phyloP scores from a whole-genome alignment of 2,329 filamentous ascomycete species.

The Metarhizium anisopliae region DNA sequence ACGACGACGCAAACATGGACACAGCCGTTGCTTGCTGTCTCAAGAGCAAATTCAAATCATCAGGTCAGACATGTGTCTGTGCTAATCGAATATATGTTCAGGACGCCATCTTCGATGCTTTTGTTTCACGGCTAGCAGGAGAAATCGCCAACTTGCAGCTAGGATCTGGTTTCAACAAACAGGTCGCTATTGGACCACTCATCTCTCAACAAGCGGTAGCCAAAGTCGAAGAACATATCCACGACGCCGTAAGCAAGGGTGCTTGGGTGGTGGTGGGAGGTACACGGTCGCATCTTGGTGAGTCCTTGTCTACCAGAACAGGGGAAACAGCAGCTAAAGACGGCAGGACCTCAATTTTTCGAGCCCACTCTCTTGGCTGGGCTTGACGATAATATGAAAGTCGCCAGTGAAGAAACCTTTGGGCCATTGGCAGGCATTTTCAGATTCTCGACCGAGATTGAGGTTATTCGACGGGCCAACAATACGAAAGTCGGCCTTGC shows the following conservation, averaged over 20 bases:
- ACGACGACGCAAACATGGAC: conserved; percentile 88
- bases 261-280: conserved; percentile 68
- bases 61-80: conserved; percentile 91
- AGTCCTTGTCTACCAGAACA: conserved; percentile 58
- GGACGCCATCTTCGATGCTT: conserved; percentile 66
- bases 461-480: conserved; percentile 41
- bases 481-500: conserved; percentile 42
- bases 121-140: conserved; percentile 57
- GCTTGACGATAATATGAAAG: conserved; percentile 75
- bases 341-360: conserved; percentile 60
- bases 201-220: conserved; percentile 75
- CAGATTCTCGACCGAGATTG: conserved; percentile 77
- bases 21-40: conserved; percentile 74
- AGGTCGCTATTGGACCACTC: conserved; percentile 68
- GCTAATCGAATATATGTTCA: conserved; percentile 79
- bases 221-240: conserved; percentile 73
- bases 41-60: conserved; percentile 82
- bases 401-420: conserved; percentile 87
- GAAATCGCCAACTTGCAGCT: conserved; percentile 68
- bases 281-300: too few species aligned
- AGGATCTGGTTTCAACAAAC: conserved; percentile 61
- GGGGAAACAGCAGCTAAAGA: conserved; percentile 30
- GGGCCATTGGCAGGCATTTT: conserved; percentile 88
- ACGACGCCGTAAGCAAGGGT: conserved; percentile 69
- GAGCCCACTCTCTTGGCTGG: conserved; percentile 81